Evolutionary conservation across 1,284 basidiomycete genomes (phyloP).

Genomic region (Trichosporon inkin): DNA sequence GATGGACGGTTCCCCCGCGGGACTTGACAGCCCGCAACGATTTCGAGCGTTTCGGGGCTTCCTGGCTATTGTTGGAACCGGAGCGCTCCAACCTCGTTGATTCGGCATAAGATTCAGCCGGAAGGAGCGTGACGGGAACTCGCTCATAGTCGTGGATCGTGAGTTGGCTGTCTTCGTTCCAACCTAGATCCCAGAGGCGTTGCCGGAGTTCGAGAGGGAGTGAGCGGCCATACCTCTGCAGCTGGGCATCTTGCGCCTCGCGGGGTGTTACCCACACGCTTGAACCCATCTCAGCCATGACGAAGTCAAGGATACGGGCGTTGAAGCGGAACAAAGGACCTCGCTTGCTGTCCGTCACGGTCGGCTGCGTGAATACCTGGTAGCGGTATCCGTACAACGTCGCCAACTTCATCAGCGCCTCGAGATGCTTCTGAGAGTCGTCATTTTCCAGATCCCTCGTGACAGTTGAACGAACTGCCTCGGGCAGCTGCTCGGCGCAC

Average conservation of each 20-base stretch:
- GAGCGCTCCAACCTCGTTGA: not conserved
- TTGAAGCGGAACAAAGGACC: constrained; percentile 40
- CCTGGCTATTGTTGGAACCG: not conserved
- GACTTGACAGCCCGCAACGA: constrained; percentile 2
- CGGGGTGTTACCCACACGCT: constrained; percentile 35
- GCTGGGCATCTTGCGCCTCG: constrained; percentile 38
- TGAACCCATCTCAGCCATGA: constrained; percentile 42
- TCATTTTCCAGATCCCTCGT: constrained; percentile 24
- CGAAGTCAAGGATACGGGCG: constrained; percentile 34
- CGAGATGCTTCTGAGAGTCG: constrained; percentile 15
- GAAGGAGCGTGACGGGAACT: constrained; percentile 34
- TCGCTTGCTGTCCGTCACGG: constrained; percentile 30
- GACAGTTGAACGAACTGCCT: constrained; percentile 23
- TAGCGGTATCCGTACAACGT: constrained; percentile 38
- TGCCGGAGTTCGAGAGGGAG: constrained; percentile 43
- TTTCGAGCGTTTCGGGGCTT: not conserved
- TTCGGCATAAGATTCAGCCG: not conserved
- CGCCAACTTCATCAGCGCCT: constrained; percentile 31
- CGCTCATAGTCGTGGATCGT: constrained; percentile 31
- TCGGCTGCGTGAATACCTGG: constrained; percentile 35
- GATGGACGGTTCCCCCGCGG: constrained; percentile 8
- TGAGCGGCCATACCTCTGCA: constrained; percentile 38
- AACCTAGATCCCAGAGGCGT: constrained; percentile 43
- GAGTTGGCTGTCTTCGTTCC: constrained; percentile 39
- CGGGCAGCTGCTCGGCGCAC: constrained; percentile 35